Base-by-base conservation (phyloP, 2,329 filamentous ascomycete species). In the Stachybotrys echinatus region DNA sequence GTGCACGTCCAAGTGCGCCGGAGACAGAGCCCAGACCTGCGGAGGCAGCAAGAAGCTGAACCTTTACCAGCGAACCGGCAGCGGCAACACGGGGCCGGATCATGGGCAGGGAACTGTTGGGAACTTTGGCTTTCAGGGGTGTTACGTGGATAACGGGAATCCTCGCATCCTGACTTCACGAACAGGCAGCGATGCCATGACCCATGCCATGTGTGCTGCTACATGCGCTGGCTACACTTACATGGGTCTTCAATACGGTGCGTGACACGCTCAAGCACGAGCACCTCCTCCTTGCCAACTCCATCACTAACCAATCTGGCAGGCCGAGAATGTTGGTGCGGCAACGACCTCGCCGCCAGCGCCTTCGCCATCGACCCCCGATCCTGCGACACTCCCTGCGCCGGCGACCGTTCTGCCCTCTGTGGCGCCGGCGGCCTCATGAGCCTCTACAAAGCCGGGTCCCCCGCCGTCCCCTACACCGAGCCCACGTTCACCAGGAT, bases 301-400 rank as follows among this genome's bases (percentile, higher is more conserved):
- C 8, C 31, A 12, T 27, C 10, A n/a, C 22, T 44, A 44, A 23
- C 12, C n/a, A 31, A 12, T 45, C 23, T 22, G 21, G n/a, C n/a
- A 27, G 43, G 43, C 14, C 43, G 43, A 27, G 43, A 45, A 20
- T 45, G 43, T 31, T 45, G 43, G 42, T 44, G 42, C 20, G 42
- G 42, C 3, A 44, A 44, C 6, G 42, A 44, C 20, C 42, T 44
- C 21, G 18, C 42, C 19, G 14, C 19, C 23, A 45, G 4, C 21
- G 4, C 22, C 14, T 45, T 45, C 43, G 10, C 3, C 21, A 31
- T 45, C 23, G 10, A 27, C 23, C 21, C 43, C 17, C 6, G 19
- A n/a, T 20, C 10, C 6, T 45, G 23, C 23, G 18, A 23, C 18
- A 44, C 12, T 7, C 19, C 42, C 18, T 44, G 42, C 22, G 42